A percentile compares a stretch with the other conserved stretches of the same genome.
Evolutionary conservation across 108 stramenopile genomes (phyloP).

Genomic region (Phaeodactylum tricornutum): DNA sequence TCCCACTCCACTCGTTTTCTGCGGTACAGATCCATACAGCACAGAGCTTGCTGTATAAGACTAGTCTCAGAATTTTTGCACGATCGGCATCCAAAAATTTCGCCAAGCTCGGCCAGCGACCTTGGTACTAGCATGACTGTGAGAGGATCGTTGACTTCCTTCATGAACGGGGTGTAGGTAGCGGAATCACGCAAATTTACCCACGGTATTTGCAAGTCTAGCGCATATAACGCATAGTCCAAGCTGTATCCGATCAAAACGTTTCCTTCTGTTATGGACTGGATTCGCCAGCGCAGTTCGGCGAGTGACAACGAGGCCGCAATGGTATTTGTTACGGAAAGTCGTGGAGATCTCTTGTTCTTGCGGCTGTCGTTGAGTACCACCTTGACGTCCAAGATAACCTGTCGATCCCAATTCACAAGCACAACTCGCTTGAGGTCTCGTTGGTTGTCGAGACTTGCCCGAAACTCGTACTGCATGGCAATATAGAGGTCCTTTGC

Average conservation of each 20-base stretch:
- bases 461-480: constrained; percentile 86
- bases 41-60: not conserved
- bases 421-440: constrained; percentile 60
- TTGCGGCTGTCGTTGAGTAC: constrained; percentile 69
- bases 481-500: constrained; percentile 29
- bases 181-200: constrained; percentile 1
- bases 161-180: not conserved
- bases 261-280: constrained; percentile 3
- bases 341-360: not conserved
- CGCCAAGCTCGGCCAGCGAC: not conserved
- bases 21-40: constrained; percentile 4
- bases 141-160: not conserved
- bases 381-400: constrained; percentile 43
- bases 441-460: constrained; percentile 33
- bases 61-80: not conserved
- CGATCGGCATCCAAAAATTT: not conserved
- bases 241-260: constrained; percentile 1
- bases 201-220: not conserved
- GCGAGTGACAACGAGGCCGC: no score
- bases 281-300: not conserved
- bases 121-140: constrained; percentile 1
- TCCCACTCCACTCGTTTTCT: not conserved
- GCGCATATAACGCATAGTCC: not conserved
- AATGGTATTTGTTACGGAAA: not conserved
- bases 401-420: constrained; percentile 47